Evolutionary conservation across 371 early-diverging fungal species (phyloP).

Genomic region (Capillidium rhysosporum): DNA sequence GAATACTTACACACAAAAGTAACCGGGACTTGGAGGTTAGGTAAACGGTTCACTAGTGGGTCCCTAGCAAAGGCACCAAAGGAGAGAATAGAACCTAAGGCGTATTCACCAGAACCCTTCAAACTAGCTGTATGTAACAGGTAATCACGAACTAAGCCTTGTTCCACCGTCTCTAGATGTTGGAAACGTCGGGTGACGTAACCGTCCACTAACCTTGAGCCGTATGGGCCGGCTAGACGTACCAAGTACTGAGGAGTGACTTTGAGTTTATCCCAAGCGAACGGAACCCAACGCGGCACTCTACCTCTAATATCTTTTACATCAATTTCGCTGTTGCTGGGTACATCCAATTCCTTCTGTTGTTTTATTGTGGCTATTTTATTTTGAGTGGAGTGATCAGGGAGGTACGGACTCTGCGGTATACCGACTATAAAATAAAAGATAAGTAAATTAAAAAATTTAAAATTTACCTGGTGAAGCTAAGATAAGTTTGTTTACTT

Average conservation of each 20-base stretch:
- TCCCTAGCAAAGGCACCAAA: conserved; percentile 68
- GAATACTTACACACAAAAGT: conserved; percentile 67
- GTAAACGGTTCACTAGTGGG: conserved; percentile 48
- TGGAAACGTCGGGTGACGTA: conserved; percentile 51
- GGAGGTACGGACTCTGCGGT: conserved; percentile 21
- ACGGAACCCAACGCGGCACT: conserved; percentile 21
- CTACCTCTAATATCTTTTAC: conserved; percentile 8
- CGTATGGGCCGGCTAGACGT: conserved; percentile 53
- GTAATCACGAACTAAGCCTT: conserved; percentile 16
- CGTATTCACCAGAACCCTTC: conserved; percentile 60
- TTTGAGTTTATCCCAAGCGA: conserved; percentile 45
- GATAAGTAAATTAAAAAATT: neutral
- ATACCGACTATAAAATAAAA: conserved; percentile 23
- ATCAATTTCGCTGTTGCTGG: neutral
- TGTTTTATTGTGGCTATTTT: conserved; percentile 12
- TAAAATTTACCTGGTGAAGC: conserved; percentile 52
- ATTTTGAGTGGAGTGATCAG: conserved; percentile 9
- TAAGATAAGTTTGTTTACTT: conserved; percentile 75
- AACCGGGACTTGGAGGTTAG: conserved; percentile 47
- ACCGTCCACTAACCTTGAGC: conserved; percentile 38
- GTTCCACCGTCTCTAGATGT: conserved; percentile 38
- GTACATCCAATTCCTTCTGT: conserved; percentile 11
- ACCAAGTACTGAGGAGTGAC: conserved; percentile 68
- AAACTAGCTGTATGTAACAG: conserved; percentile 56
- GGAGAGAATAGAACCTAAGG: conserved; percentile 44